Percentiles rank a stretch among this genome's conserved stretches.
phyloP scores from a whole-genome alignment of 805 yeast genomes.

The Candida boidinii region DNA sequence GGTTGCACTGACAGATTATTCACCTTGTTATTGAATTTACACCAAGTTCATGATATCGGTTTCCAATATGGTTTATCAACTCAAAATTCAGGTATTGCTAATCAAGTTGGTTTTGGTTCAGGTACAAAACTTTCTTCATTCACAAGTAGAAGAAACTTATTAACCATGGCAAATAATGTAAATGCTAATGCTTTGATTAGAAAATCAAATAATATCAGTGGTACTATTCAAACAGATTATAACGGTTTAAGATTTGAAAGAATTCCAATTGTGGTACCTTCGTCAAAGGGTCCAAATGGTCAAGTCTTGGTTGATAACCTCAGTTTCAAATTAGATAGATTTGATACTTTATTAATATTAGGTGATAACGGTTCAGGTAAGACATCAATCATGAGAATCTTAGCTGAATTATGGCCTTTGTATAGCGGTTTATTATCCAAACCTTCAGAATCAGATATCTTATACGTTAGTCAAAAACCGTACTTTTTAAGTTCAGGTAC shows the following conservation, averaged over 20 bases:
- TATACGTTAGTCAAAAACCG: slow-evolving; percentile 79
- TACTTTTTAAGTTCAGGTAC: slow-evolving; percentile 73
- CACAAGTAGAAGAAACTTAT: slow-evolving; percentile 19
- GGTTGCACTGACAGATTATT: slow-evolving; percentile 87
- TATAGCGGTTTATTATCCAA: slow-evolving; percentile 76
- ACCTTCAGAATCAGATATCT: slow-evolving; percentile 60
- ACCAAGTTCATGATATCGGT: slow-evolving; percentile 65
- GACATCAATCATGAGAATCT: slow-evolving; percentile 72
- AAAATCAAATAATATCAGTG: slow-evolving; percentile 46
- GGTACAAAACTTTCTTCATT: slow-evolving; percentile 20
- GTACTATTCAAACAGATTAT: slow-evolving; percentile 73
- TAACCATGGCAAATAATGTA: slow-evolving; percentile 3
- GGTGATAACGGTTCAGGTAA: slow-evolving; percentile 92
- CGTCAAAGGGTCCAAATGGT: slow-evolving; percentile 48
- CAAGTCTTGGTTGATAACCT: slow-evolving; percentile 53
- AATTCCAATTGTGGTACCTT: slow-evolving; percentile 75
- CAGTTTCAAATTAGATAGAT: slow-evolving; percentile 50
- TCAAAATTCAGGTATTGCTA: slow-evolving; percentile 6
- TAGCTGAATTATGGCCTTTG: slow-evolving; percentile 90
- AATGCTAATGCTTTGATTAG: background rate
- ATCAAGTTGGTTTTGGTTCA: slow-evolving; percentile 23
- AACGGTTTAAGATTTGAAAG: slow-evolving; percentile 77
- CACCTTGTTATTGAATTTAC: slow-evolving; percentile 64
- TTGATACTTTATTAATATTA: slow-evolving; percentile 66
- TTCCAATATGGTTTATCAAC: slow-evolving; percentile 36